Conservation (phyloP, 768 basidiomycete genomes). For the Pholiota microspora region DNA sequence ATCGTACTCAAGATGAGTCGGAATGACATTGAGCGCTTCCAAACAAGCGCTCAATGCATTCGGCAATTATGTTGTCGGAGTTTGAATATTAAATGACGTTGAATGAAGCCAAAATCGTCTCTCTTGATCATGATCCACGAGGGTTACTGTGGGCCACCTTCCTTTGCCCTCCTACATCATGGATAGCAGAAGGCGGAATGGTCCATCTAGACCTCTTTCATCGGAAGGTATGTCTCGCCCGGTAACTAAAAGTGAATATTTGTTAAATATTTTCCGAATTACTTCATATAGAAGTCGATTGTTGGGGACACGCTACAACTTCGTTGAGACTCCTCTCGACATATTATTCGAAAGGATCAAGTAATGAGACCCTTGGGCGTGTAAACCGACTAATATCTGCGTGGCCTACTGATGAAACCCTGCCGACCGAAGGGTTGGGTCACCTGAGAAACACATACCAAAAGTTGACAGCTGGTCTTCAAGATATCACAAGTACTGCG, state of each 20-base stretch:
- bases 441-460: constrained; percentile 60
- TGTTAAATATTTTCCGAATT: constrained; percentile 13
- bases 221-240: constrained; percentile 60
- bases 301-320: constrained; percentile 68
- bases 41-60: too few species aligned
- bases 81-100: constrained; percentile 1
- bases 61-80: background rate
- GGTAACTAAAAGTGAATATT: constrained; percentile 4
- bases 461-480: constrained; percentile 59
- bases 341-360: constrained; percentile 48
- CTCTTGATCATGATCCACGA: constrained; percentile 3
- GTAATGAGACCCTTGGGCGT: constrained; percentile 61
- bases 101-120: background rate
- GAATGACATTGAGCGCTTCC: background rate
- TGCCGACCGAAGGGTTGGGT: constrained; percentile 68
- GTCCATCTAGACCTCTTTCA: constrained; percentile 62
- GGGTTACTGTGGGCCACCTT: background rate
- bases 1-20: too few species aligned
- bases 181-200: constrained; percentile 43
- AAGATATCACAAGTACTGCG: constrained; percentile 56
- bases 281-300: constrained; percentile 59
- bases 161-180: constrained; percentile 1
- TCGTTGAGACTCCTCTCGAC: constrained; percentile 55
- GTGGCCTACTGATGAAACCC: constrained; percentile 71
- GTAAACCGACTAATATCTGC: constrained; percentile 70